Percentiles rank a stretch among this genome's conserved stretches.
Evolutionary conservation across 768 basidiomycete genomes (phyloP).

Genomic region (Mycena galericulata): DNA sequence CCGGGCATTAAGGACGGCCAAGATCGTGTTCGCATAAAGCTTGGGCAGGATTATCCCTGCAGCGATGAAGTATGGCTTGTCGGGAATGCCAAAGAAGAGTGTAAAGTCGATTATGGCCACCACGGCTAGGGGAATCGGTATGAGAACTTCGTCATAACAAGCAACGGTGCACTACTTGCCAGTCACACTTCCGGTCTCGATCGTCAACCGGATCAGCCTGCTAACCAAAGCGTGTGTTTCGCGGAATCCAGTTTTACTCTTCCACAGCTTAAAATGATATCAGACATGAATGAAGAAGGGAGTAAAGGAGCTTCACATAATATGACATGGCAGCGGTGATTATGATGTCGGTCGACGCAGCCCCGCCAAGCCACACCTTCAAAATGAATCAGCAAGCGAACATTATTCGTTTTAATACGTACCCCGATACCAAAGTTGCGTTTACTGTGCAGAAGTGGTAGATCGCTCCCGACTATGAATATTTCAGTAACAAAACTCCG

Average conservation of each 20-base stretch:
- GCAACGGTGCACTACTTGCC: too few relatives aligned
- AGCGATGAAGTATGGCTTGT: background rate
- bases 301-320: background rate
- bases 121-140: background rate
- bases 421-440: background rate
- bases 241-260: background rate
- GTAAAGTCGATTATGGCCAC: slow-evolving; percentile 11
- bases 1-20: slow-evolving; percentile 24
- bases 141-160: too few relatives aligned
- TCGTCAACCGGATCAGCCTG: background rate
- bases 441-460: too few relatives aligned
- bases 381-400: background rate
- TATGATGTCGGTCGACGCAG: background rate
- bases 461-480: too few relatives aligned
- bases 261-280: background rate
- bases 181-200: background rate
- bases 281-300: background rate
- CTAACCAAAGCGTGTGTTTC: background rate
- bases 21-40: slow-evolving; percentile 24
- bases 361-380: background rate
- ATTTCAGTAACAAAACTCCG: too few relatives aligned
- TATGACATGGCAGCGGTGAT: background rate
- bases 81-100: slow-evolving; percentile 19
- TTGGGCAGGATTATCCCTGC: slow-evolving; percentile 20
- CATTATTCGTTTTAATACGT: background rate